Evolutionary conservation across 1,284 basidiomycete species (phyloP), one percentile per base, ranked within the genome.

Genomic region (Ganoderma leucocontextum): DNA sequence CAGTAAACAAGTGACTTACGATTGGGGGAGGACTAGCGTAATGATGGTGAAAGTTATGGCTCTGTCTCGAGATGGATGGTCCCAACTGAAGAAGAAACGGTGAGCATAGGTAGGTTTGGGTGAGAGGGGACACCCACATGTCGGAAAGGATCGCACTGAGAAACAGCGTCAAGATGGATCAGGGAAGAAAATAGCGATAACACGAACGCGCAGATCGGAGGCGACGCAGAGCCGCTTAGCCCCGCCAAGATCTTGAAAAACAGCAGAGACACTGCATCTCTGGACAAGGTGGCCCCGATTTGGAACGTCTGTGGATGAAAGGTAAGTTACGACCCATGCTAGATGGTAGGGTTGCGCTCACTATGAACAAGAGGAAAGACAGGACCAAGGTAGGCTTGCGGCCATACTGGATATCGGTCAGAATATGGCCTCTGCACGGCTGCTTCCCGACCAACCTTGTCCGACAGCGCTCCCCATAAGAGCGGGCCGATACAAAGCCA

Each of bases 391-490:
- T 52, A 12, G 47, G 47, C 12, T 52, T 52, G 47, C 47, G 47
- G 22, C 47, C 47, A 22, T 52, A 52, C 47, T 52, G 12, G 47
- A 25, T 52, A 22, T 13, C 12, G 47, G 22, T 52, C 22, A 52
- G 47, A 52, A 3, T 52, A 52, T 13, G 47, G 12, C 22, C 15
- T 4, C 25, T 22, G 47, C 22, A 10, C 22, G 12, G 22, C 22
- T 52, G 22, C 12, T 22, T 6, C 10, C 47, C 47, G 22, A 52
- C 47, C 22, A 52, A 52, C 47, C 47, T 52, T 52, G 47, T 52
- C 47, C 47, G 47, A 52, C 47, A 52, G n/a, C 22, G 47, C 47
- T 52, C 47, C 47, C 47, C 47, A 52, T 22, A 52, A 52, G 47
- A 52, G 47, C 22, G 47, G 47, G 22, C 47, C 22, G 47, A 52